Evolutionary conservation across 257 asterid species (phyloP), one percentile per base, ranked within the genome.

Genomic region (Dorcoceras hygrometricum): DNA sequence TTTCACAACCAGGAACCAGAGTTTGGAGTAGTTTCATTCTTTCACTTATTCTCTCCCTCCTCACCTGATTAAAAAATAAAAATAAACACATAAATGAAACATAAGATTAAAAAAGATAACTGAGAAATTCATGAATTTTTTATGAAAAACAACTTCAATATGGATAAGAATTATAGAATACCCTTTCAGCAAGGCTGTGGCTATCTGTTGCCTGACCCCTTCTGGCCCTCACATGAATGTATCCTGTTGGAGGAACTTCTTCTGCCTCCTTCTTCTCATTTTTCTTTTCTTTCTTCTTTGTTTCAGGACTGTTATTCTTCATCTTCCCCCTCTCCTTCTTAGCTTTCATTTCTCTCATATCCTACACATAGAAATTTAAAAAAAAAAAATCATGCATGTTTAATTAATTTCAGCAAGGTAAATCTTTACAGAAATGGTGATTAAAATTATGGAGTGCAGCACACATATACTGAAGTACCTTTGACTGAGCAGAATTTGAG

Each of bases 131-230:
- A n/a, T 23, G 29, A 23, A 28, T 6, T 26, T 59, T 59, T 26
- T 7, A 54, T 9, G 23, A 63, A 36, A 23, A 43, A 9, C 11
- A n/a, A 24, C 48, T 6, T 46, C 5, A 8, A 60, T n/a, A 48
- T 6, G 19, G n/a, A 10, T 14, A 14, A 34, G n/a, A n/a, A 39
- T 39, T 11, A 39, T 39, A 39, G 12, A 19, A 39, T 82, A 89
- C 96, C 96, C 96, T 87, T 72, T 89, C 96, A 32, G 96, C 96
- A 70, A 85, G 88, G 80, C 95, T 89, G 83, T 89, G 96, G 80
- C 93, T 87, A 70, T 87, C 95, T 39, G 96, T 89, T 26, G 96
- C 96, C 24, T 89, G 95, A 62, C 96, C 96, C 84, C 96, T 89
- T 84, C 96, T 83, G 8, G 91, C 91, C 80, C 96, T 83, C 18